Evolutionary conservation across 495 filamentous ascomycete genomes (phyloP), one percentile per base, ranked within the genome.

Genomic region (Aspergillus baeticus): DNA sequence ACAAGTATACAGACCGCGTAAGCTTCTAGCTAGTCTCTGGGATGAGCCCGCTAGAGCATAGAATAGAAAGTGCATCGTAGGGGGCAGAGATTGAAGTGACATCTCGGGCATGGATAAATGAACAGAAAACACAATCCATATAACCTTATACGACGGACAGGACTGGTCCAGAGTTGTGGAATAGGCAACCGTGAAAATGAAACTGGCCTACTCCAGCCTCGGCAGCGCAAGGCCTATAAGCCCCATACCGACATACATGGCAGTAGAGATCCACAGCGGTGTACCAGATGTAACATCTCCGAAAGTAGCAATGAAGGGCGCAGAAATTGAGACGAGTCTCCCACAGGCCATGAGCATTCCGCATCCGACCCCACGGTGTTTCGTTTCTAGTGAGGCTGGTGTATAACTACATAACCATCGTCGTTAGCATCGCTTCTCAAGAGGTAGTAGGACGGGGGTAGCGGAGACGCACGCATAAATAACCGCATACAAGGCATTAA

Each of bases 1-100:
- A 29, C 8, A 4, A 29, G 26, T 50, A 3, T 10, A 7, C 11
- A 50, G 47, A 21, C 47, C 47, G 14, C 47, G 47, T 3, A 50
- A 50, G 34, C 21, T 50, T 11, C 18, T 50, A 4, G 47, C 47
- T 2, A 50, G 31, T 11, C 15, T 50, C 4, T 50, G 47, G 47
- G 47, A 50, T 13, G 72, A 23, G 89, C 94, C 68, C 5, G 36
- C 10, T 38, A 11, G 8, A 8, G 26, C 26, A 29, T 29, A 8
- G 8, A 3, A 29, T 29, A 29, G 3, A 29, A n/a, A n/a, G n/a
- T n/a, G n/a, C n/a, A n/a, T n/a, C n/a, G n/a, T n/a, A n/a, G n/a
- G n/a, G n/a, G n/a, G n/a, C n/a, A n/a, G n/a, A n/a, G n/a, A n/a
- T n/a, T n/a, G n/a, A n/a, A n/a, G n/a, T n/a, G n/a, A n/a, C n/a